Percentiles rank a stretch among this genome's conserved stretches.
These are phyloP conservation scores for Scortechinia acanthostroma DNA, from an alignment of 2,329 filamentous ascomycete species.

Conservation along the genomic window DNA sequence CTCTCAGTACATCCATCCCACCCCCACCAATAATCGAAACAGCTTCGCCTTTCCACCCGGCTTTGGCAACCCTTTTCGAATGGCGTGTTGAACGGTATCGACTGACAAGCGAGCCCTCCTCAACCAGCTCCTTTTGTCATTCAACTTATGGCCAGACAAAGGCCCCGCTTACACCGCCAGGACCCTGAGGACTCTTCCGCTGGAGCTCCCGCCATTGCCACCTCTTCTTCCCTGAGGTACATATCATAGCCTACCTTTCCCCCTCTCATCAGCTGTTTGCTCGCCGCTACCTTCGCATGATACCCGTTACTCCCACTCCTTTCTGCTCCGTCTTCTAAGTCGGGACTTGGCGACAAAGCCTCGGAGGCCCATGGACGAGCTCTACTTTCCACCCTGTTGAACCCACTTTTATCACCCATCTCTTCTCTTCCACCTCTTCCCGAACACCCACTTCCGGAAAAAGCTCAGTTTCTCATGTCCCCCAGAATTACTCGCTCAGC, in stretches of 20 bases:
- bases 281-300: too few species aligned
- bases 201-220: background rate
- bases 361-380: background rate
- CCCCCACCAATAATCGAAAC: too few species aligned
- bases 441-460: too few species aligned
- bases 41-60: too few species aligned
- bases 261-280: background rate
- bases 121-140: background rate
- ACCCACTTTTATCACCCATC: background rate
- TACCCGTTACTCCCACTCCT: too few species aligned
- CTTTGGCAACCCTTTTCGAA: too few species aligned
- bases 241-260: background rate
- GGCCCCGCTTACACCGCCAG: background rate
- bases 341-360: too few species aligned
- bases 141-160: constrained; percentile 2
- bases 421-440: background rate
- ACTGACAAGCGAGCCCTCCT: too few species aligned
- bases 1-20: too few species aligned
- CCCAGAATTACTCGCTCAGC: constrained; percentile 92
- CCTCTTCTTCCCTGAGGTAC: background rate
- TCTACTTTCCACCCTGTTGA: too few species aligned
- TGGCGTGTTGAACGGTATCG: too few species aligned
- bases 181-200: constrained; percentile 2
- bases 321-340: too few species aligned
- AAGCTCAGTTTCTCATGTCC: constrained; percentile 67